Evolutionary conservation across 306 rosid genomes (phyloP).

Genomic region (Fagus sylvatica): DNA sequence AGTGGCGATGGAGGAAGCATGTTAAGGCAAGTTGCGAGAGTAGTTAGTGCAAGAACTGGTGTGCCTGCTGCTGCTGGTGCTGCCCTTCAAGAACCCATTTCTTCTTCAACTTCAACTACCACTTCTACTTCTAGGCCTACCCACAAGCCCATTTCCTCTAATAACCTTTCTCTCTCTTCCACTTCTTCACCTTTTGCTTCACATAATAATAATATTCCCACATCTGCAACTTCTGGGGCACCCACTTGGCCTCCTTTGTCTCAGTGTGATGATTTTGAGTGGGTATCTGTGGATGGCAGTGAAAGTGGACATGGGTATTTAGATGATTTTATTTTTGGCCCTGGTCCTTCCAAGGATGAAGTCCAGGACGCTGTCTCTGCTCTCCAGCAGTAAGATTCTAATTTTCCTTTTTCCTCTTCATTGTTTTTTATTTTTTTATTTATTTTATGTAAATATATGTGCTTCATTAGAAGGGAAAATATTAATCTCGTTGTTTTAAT

Average conservation of each 20-base stretch:
- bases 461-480: background rate
- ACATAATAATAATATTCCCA: slow-evolving; percentile 14
- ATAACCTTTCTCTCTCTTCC: slow-evolving; percentile 31
- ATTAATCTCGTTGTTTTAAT: background rate
- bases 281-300: slow-evolving; percentile 39
- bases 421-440: background rate
- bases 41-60: slow-evolving; percentile 29
- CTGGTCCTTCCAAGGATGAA: slow-evolving; percentile 53
- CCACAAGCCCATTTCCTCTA: slow-evolving; percentile 24
- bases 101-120: slow-evolving; percentile 11
- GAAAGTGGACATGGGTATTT: slow-evolving; percentile 15
- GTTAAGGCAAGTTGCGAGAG: slow-evolving; percentile 40
- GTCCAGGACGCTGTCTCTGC: slow-evolving; percentile 52
- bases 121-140: slow-evolving; percentile 27
- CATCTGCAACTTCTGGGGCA: slow-evolving; percentile 17
- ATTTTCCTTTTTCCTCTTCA: background rate
- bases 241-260: slow-evolving; percentile 24
- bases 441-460: background rate
- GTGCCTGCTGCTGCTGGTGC: slow-evolving; percentile 25
- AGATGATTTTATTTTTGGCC: slow-evolving; percentile 31
- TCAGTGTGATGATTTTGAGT: slow-evolving; percentile 40
- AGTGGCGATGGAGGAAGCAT: slow-evolving; percentile 31
- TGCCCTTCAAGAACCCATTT: slow-evolving; percentile 20
- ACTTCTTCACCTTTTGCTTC: slow-evolving; percentile 31
- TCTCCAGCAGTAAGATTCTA: slow-evolving; percentile 41